These are phyloP conservation scores for Glycine soja DNA, from an alignment of 306 rosid species.

Conservation along the genomic window DNA sequence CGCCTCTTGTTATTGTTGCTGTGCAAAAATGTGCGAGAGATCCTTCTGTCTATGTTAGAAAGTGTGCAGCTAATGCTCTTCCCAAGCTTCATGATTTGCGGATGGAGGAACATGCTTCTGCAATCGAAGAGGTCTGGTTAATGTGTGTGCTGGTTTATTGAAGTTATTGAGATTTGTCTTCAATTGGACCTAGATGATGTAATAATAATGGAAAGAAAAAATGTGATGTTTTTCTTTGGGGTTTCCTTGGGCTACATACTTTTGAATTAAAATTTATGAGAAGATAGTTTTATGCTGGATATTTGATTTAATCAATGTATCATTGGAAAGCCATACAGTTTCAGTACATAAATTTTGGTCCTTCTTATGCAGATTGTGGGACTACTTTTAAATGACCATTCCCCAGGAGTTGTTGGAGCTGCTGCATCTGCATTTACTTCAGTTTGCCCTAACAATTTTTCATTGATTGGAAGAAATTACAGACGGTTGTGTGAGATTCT, in stretches of 20 bases:
- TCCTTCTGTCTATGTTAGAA: constrained; percentile 89
- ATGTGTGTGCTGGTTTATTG: not conserved
- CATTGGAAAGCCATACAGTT: constrained; percentile 26
- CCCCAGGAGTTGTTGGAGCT: constrained; percentile 95
- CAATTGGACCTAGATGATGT: constrained; percentile 5
- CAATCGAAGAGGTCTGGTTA: constrained; percentile 85
- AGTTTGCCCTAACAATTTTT: constrained; percentile 85
- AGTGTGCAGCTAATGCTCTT: constrained; percentile 96
- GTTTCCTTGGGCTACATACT: constrained; percentile 35
- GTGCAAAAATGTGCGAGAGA: constrained; percentile 92
- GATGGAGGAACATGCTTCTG: constrained; percentile 71
- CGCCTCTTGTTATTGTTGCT: constrained; percentile 90
- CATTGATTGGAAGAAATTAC: constrained; percentile 75
- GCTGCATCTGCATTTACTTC: constrained; percentile 96
- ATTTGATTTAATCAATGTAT: constrained; percentile 31
- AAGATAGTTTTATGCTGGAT: constrained; percentile 35
- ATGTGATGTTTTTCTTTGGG: not conserved
- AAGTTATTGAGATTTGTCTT: constrained; percentile 31
- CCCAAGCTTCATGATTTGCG: constrained; percentile 94
- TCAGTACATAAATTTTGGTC: constrained; percentile 28
- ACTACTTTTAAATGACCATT: constrained; percentile 74
- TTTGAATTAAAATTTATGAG: constrained; percentile 30
- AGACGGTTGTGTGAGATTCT: constrained; percentile 82
- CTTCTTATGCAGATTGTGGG: constrained; percentile 72
- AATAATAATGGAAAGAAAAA: not conserved